phyloP scores from a whole-genome alignment of 2,329 filamentous ascomycete species.

The Epichloe elymi region DNA sequence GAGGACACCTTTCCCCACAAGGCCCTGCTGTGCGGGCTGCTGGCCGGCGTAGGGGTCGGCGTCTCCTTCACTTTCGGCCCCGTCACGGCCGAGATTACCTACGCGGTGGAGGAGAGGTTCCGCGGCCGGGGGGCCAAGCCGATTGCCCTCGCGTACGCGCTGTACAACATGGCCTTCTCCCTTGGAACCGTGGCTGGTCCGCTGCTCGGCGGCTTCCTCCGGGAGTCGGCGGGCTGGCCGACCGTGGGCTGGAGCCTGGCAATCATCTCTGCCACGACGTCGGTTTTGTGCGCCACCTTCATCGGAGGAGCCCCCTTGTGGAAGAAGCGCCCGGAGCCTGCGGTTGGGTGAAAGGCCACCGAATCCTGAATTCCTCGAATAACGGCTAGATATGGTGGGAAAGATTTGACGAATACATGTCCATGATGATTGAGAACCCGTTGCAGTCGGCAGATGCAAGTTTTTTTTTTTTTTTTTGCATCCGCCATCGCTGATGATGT shows the following conservation, averaged over 20 bases:
- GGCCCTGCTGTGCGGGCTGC: conserved; percentile 19
- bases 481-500: no score
- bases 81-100: conserved; percentile 24
- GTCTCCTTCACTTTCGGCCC: conserved; percentile 20
- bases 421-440: background rate
- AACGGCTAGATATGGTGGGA: no score
- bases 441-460: background rate
- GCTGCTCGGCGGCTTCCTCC: conserved; percentile 21
- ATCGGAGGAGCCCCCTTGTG: conserved; percentile 14
- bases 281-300: conserved; percentile 15
- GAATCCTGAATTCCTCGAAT: background rate
- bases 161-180: conserved; percentile 24
- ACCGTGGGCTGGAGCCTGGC: conserved; percentile 20
- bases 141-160: conserved; percentile 21
- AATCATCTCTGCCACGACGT: conserved; percentile 16
- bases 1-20: conserved; percentile 18
- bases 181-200: conserved; percentile 20
- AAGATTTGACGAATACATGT: background rate
- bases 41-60: conserved; percentile 18
- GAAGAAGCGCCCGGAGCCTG: conserved; percentile 15
- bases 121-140: conserved; percentile 10
- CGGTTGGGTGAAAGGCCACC: background rate
- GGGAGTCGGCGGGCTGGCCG: conserved; percentile 19
- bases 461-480: no score
- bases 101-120: conserved; percentile 14